phyloP scores from a whole-genome alignment of 129 eudicot genomes.

The Kitagawia praeruptora region DNA sequence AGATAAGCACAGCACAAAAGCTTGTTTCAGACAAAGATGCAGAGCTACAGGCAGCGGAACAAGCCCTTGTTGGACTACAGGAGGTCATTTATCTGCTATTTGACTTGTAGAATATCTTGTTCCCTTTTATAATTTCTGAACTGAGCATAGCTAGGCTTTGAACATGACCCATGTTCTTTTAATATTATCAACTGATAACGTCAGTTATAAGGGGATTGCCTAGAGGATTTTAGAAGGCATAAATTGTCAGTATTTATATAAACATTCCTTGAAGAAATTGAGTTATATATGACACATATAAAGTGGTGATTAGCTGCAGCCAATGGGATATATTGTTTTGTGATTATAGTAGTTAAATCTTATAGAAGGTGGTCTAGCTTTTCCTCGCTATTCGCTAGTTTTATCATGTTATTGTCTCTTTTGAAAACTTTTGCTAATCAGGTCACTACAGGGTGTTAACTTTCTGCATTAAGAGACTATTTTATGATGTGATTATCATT shows the following conservation, averaged over 20 bases:
- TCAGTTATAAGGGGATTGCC: background rate
- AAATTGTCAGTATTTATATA: background rate
- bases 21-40: constrained; percentile 71
- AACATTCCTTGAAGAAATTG: background rate
- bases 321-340: background rate
- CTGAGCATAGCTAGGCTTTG: background rate
- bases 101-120: background rate
- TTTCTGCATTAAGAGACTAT: background rate
- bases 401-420: background rate
- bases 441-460: background rate
- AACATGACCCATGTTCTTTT: background rate
- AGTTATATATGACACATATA: background rate
- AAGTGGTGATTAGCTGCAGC: background rate
- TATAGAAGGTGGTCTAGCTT: background rate
- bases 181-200: background rate
- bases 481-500: background rate
- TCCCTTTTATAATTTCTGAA: background rate
- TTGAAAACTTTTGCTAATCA: background rate
- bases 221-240: background rate
- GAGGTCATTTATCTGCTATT: constrained; percentile 37
- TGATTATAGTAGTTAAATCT: background rate
- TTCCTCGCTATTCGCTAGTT: background rate
- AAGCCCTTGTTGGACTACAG: constrained; percentile 62
- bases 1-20: constrained; percentile 58
- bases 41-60: constrained; percentile 71